Base-by-base conservation (phyloP, 2,329 filamentous ascomycete species). In the Microcyclosporella mali region DNA sequence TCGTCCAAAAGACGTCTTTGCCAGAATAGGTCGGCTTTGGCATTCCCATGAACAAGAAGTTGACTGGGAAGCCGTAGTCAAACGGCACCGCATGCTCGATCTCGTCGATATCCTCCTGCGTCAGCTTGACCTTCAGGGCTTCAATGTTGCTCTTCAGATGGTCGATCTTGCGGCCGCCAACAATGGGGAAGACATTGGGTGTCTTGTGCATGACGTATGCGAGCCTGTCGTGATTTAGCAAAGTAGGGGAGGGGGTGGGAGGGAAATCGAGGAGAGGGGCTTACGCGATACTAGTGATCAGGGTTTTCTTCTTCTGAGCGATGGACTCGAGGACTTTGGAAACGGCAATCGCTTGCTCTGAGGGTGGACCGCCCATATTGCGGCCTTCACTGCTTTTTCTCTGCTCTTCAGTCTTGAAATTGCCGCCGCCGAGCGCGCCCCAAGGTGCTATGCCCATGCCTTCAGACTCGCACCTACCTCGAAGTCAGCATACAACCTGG, bases 121-220 rank as follows among this genome's bases (percentile, higher is more conserved):
- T 74, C 33, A 89, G 66, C 40, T 72, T 65, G 31, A 88, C 66
- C 1, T 67, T 70, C 30, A 88, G 68, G 0, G 81, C 82, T 54
- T 82, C 75, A 50, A 88, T 82, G 55, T 86, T 88, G 46, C 71
- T 73, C 59, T 81, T 75, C 33, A 88, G 66, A 59, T 88, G 83
- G 37, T 82, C 77, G 9, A 84, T 62, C 54, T 80, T 86, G 8
- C 83, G 73, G 0, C 81, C 79, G 10, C 84, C 84, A 4, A 87
- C 70, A 31, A 88, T 79, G 1, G 85, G 85, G 56, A 85, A 86
- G 6, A 88, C 82, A 49, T 84, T 80, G 11, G 40, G 49, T 4
- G 49, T 49, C 66, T 88, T 87, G 52, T 79, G 74, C 71, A 84
- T 74, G 12, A 88, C 78, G 57, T 88, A 88, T 3, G 84, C 84